phyloP scores from a whole-genome alignment of 164 flowering plant species.

The Vitis vinifera region ASM3070453v1 NC_081815.1:684501-685000 shows the following conservation, averaged over 20 bases:
- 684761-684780: slow-evolving; percentile 3
- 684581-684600: neutral
- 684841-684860: slow-evolving; percentile 66
- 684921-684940: neutral
- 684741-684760: slow-evolving; percentile 14
- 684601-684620: neutral
- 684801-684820: slow-evolving; percentile 59
- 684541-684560: neutral
- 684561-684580: neutral
- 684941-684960: neutral
- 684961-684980: neutral
- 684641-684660: slow-evolving; percentile 31
- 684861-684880: slow-evolving; percentile 70
- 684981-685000: neutral
- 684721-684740: slow-evolving; percentile 11
- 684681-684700: slow-evolving; percentile 12
- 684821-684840: slow-evolving; percentile 60
- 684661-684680: slow-evolving; percentile 16
- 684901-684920: slow-evolving; percentile 14
- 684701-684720: slow-evolving; percentile 12
- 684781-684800: slow-evolving; percentile 39
- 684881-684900: slow-evolving; percentile 32
- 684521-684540: slow-evolving; percentile 77
- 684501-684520: slow-evolving; percentile 72
- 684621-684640: neutral